Base-by-base conservation (phyloP, 179 eudicot genomes). In the Carnegiea gigantea region DNA sequence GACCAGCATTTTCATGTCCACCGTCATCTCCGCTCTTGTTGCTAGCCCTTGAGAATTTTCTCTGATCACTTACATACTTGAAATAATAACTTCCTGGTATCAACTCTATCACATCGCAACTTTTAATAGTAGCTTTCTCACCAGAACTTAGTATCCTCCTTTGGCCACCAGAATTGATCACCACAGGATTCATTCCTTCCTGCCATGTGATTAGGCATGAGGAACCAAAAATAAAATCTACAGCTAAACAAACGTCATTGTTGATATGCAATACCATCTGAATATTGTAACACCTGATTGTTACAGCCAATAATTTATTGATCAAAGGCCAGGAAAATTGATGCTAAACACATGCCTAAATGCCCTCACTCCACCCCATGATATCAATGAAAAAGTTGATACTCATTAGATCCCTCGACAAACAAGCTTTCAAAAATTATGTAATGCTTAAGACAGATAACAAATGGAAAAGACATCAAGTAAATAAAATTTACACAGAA, bases 101-200 rank as follows among this genome's bases (percentile, higher is more conserved):
- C 86, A 96, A 83, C 89, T 96, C 99, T 77, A 96, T 81, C 57
- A 94, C 75, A 87, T 94, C 98, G 54, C 96, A 93, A 83, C 85
- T 78, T 81, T 68, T 84, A 67, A 96, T 82, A 24, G 85, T 85
- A 71, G 81, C 87, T 78, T 77, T 89, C 77, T 90, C 97, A 74
- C 85, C 83, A 23, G 92, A 88, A 77, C 87, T 82, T 78, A 96
- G 78, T 81, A 90, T 92, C 87, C 78, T 91, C 84, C 98, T 90
- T 80, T 89, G 89, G 73, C 80, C 82, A 28, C 86, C 84, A 15
- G 90, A 88, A 73, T 87, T 84, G 67, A 96, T 54, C 68, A 96
- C 97, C 84, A 93, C 85, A 9, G 99, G 99, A 80, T 96, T 96
- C 83, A 92, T 78, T 76, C 99, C 98, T 77, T 91, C 97, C 99